Base-by-base conservation (phyloP, 2,329 filamentous ascomycete species). In the Cytospora mali region DNA sequence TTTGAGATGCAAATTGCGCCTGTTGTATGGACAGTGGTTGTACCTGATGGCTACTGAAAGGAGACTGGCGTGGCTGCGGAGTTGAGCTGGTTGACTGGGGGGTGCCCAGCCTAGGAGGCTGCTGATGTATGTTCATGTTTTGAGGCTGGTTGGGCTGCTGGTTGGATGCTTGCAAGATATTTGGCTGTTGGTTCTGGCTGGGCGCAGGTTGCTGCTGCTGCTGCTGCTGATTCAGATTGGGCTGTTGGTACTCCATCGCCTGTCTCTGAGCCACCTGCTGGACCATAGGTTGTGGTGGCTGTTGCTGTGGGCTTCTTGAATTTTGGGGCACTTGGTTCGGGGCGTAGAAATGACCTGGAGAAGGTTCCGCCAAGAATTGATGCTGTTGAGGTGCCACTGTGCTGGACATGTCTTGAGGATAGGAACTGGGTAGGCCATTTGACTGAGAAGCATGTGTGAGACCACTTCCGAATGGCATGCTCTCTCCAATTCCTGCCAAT, bases 161-260 rank as follows among this genome's bases (percentile, higher is more conserved):
- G 25, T 6, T 49, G 28, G 56, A 35, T 9, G 23, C 54, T 21
- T 65, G 64, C 13, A 58, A 29, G 10, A 23, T 52, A 16, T 62
- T 58, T 23, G 28, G 31, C 48, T 68, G 68, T 48, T 71, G 72
- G 23, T 72, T 69, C 35, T 68, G 67, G 14, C 49, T 25, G 33
- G 39, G 31, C 27, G 52, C 25, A 54, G 56, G 23, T 2, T 70
- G 72, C 21, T 70, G 72, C 2, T 68, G 31, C 25, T 71, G 74
- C 16, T 65, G 53, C n/a, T 68, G 66, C 16, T 71, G 70, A 16
- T 75, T 66, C 2, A 62, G 54, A 23, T 49, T 61, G 60, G 66
- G 66, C 25, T 64, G 67, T 16, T 59, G 48, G n/a, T 62, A 65
- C 23, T 58, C 64, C 61, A 63, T 55, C 11, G 55, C 25, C 50